These are phyloP conservation scores for Salix brachista DNA, from an alignment of 345 rosid genomes.

Conservation along the genomic window DNA sequence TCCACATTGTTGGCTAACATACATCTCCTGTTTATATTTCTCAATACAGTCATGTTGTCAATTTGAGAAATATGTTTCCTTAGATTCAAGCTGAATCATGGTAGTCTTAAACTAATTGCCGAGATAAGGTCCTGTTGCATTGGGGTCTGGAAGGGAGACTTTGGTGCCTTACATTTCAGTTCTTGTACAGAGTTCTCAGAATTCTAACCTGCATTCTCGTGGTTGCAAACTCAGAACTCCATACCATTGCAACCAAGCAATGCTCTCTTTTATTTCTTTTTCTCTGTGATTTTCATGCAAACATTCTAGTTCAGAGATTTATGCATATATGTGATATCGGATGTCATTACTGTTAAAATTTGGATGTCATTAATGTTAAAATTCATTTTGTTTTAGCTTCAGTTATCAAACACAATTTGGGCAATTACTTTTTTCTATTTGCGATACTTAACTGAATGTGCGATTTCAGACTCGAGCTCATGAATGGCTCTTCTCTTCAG, in stretches of 20 bases:
- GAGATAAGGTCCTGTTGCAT: too few species aligned
- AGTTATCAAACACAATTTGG: not conserved
- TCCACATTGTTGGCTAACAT: not conserved
- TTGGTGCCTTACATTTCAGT: too few species aligned
- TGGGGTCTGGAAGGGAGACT: too few species aligned
- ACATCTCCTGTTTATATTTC: not conserved
- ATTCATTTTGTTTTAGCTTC: not conserved
- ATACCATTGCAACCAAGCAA: too few species aligned
- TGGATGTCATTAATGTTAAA: not conserved
- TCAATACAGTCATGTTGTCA: not conserved
- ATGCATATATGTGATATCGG: not conserved
- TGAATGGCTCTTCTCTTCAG: constrained; percentile 95
- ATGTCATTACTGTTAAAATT: not conserved
- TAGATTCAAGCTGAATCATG: not conserved
- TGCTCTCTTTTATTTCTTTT: not conserved
- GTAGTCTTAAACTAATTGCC: too few species aligned
- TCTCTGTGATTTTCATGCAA: not conserved
- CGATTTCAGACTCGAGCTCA: constrained; percentile 77
- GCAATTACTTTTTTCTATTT: constrained; percentile 7
- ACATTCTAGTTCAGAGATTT: not conserved
- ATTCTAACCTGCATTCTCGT: too few species aligned
- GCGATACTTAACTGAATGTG: constrained; percentile 31
- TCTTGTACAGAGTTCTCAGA: too few species aligned
- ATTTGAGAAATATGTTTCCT: not conserved
- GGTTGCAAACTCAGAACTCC: too few species aligned